Base-by-base conservation (phyloP, 2,329 filamentous ascomycete genomes). In the Coniochaeta prunicola region DNA sequence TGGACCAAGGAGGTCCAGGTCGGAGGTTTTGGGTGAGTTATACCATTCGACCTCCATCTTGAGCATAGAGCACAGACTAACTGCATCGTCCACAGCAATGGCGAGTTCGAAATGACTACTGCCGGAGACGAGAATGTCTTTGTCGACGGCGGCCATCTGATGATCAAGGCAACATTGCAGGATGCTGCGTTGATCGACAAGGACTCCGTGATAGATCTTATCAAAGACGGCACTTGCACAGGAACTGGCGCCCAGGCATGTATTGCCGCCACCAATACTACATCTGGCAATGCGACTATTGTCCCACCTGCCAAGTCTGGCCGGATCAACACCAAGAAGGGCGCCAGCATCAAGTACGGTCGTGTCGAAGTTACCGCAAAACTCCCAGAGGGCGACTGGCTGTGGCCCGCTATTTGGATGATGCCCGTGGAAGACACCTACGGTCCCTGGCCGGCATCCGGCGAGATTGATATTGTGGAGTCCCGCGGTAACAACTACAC, bases 371-470 rank as follows among this genome's bases (percentile, higher is more conserved):
- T 96, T 5, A 85, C 81, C 1, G 91, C 91, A 28, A 87, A 87
- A 73, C 75, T 94, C 30, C 90, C 91, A 4, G 72, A 77, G 54
- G 91, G 91, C 58, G 90, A 94, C 74, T 94, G 91, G 91, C 80
- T 96, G 12, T 94, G 91, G 91, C 91, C 91, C 2, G 90, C 90
- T n/a, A 93, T 96, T 67, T 92, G 89, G 89, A 90, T 96, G 88
- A 78, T 94, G 77, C 91, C 91, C 1, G 84, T 84, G 53, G 78
- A 87, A 48, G 79, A 85, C 58, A 85, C 77, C 0, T 96, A 94
- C 69, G 91, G 91, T 1, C 67, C 80, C 1, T 96, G 91, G 91
- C 91, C 91, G 1, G 74, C 77, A 8, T 92, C 89, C 9, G 91
- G 91, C 53, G 90, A 94, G 73, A 94, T 96, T 57, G 91, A 96